Evolutionary conservation across 768 basidiomycete genomes (phyloP).

Genomic region (Mycena venus): DNA sequence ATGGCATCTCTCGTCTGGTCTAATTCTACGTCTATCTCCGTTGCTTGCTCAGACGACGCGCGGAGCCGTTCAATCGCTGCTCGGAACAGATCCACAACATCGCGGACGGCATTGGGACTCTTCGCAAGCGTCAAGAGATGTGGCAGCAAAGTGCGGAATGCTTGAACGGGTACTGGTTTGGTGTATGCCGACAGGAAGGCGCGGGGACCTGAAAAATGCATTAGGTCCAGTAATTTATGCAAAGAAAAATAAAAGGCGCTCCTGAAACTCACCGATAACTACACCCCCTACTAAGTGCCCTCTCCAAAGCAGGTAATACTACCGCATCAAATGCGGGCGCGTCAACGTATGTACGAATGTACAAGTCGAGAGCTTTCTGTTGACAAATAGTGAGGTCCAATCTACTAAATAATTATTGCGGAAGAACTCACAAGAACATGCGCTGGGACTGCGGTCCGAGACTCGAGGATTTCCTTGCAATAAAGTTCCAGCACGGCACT

Average conservation of each 20-base stretch:
- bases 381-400: background rate
- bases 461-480: constrained; percentile 71
- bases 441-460: constrained; percentile 70
- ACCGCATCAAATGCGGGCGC: constrained; percentile 23
- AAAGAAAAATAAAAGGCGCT: background rate
- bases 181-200: constrained; percentile 28
- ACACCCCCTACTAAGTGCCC: constrained; percentile 20
- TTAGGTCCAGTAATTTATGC: background rate
- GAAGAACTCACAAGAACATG: constrained; percentile 67
- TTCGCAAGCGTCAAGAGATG: constrained; percentile 29
- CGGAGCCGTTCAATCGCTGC: constrained; percentile 18
- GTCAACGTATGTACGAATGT: constrained; percentile 56
- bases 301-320: constrained; percentile 29
- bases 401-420: background rate
- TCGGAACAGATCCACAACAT: constrained; percentile 30
- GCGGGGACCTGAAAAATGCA: constrained; percentile 16
- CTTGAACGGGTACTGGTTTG: constrained; percentile 18
- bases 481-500: constrained; percentile 73
- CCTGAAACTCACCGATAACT: constrained; percentile 11
- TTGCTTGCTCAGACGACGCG: constrained; percentile 51
- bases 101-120: constrained; percentile 27
- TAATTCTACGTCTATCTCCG: constrained; percentile 50
- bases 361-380: constrained; percentile 13
- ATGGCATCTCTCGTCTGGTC: constrained; percentile 68
- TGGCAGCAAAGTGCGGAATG: constrained; percentile 24